These are phyloP conservation scores for Solanum hybrid DNA, from an alignment of 305 asterid species.

Conservation along the genomic window DNA sequence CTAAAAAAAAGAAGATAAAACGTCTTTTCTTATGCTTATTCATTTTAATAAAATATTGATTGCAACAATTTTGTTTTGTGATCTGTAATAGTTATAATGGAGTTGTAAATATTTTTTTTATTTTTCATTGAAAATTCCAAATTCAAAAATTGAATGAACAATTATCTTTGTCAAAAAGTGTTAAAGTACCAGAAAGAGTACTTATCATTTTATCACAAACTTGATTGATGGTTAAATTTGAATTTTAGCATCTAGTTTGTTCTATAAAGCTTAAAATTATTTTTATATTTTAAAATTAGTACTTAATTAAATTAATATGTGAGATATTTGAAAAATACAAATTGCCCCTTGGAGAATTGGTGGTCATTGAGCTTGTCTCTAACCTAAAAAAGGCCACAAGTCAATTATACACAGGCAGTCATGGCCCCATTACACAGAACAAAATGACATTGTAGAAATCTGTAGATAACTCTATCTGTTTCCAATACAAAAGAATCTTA, in stretches of 20 bases:
- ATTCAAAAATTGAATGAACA: no score
- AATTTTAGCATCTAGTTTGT: neutral
- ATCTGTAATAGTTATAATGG: neutral
- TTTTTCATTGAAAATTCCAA: no score
- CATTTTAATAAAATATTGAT: no score
- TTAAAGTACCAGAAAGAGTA: fast-evolving
- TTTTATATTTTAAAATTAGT: neutral
- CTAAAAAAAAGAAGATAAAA: no score
- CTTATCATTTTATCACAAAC: neutral
- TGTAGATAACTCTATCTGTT: neutral
- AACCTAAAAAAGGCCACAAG: neutral
- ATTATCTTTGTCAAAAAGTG: no score
- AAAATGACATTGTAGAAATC: neutral
- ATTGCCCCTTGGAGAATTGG: neutral
- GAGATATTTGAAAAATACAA: neutral
- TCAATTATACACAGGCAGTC: neutral
- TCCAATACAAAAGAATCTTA: neutral
- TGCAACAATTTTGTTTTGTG: neutral
- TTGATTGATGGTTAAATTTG: neutral
- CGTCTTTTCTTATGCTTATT: neutral
- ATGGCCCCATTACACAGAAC: neutral
- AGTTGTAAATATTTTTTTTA: no score
- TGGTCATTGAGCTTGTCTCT: neutral
- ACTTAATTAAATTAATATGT: neutral
- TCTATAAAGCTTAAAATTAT: neutral